These are phyloP conservation scores for Porpolomopsis calyptriformis DNA, from an alignment of 768 basidiomycete species.

Conservation along the genomic window DNA sequence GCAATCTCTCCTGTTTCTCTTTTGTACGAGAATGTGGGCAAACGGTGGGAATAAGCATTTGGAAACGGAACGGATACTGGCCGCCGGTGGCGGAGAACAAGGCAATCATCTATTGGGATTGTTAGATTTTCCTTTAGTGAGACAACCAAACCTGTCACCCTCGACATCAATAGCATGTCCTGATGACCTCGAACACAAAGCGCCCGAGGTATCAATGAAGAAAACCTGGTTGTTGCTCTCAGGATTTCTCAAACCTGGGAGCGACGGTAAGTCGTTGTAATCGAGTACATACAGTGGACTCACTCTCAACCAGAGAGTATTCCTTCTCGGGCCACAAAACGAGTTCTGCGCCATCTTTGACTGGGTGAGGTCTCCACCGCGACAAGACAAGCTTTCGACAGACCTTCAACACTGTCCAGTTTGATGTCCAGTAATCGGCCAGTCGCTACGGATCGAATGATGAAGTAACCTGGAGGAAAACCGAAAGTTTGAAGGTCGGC, in stretches of 20 bases:
- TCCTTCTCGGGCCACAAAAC: conserved; percentile 68
- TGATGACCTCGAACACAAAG: conserved; percentile 64
- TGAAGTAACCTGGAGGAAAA: conserved; percentile 52
- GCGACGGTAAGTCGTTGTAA: background rate
- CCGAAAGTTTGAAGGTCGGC: conserved; percentile 27
- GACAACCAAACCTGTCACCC: conserved; percentile 31
- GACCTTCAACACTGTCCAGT: conserved; percentile 25
- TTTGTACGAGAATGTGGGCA: conserved; percentile 59
- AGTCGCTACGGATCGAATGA: conserved; percentile 44
- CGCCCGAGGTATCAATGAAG: conserved; percentile 70
- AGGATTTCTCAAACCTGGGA: conserved; percentile 53
- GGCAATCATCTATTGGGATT: conserved; percentile 38
- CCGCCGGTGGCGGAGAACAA: conserved; percentile 68
- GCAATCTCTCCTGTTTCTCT: conserved; percentile 45
- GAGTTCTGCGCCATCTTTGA: conserved; percentile 51
- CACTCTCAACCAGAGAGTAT: conserved; percentile 68
- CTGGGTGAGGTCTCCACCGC: background rate
- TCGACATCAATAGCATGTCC: conserved; percentile 79
- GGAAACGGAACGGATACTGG: conserved; percentile 72
- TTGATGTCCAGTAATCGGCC: conserved; percentile 50
- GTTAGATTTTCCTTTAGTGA: background rate
- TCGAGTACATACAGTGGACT: conserved; percentile 11
- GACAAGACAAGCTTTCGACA: background rate
- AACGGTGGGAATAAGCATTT: conserved; percentile 64
- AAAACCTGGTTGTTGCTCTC: conserved; percentile 74